A percentile compares a stretch with the other conserved stretches of the same genome.
phyloP scores from a whole-genome alignment of 805 yeast genomes.

The Pichia phayaonensis region DNA sequence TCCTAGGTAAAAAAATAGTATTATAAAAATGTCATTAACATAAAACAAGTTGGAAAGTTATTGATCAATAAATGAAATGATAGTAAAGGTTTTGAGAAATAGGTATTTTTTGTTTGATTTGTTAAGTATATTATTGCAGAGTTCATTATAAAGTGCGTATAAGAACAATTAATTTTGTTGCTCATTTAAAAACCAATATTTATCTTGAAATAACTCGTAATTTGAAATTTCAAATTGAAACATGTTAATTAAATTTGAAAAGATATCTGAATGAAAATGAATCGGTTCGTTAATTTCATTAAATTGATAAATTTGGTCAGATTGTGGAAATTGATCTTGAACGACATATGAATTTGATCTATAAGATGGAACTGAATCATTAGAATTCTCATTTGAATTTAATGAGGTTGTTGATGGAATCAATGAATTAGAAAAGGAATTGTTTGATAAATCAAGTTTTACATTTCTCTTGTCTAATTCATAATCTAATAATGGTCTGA shows the following conservation, averaged over 20 bases:
- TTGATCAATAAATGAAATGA: background rate
- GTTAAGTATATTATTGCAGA: background rate
- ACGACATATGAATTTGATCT: constrained; percentile 30
- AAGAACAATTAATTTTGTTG: background rate
- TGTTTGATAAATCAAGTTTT: background rate
- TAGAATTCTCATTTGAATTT: background rate
- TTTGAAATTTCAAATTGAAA: constrained; percentile 33
- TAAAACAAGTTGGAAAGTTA: too few species aligned
- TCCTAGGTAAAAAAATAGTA: background rate
- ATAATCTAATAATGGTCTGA: constrained; percentile 24
- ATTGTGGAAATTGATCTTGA: constrained; percentile 25
- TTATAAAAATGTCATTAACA: too few species aligned
- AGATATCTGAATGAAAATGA: constrained; percentile 46
- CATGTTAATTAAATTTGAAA: constrained; percentile 38
- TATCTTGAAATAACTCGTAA: constrained; percentile 22
- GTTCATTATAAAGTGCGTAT: background rate
- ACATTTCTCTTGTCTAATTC: constrained; percentile 21
- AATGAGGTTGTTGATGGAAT: constrained; percentile 9
- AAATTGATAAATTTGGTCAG: constrained; percentile 36
- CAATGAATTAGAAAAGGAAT: constrained; percentile 5
- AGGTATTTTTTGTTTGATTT: background rate
- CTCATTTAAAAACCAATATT: constrained; percentile 20
- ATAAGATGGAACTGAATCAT: constrained; percentile 24
- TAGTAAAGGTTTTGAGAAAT: background rate
- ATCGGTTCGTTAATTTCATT: constrained; percentile 31